Evolutionary conservation across 2,329 filamentous ascomycete species (phyloP).

Genomic region (Pseudogymnoascus sp.): DNA sequence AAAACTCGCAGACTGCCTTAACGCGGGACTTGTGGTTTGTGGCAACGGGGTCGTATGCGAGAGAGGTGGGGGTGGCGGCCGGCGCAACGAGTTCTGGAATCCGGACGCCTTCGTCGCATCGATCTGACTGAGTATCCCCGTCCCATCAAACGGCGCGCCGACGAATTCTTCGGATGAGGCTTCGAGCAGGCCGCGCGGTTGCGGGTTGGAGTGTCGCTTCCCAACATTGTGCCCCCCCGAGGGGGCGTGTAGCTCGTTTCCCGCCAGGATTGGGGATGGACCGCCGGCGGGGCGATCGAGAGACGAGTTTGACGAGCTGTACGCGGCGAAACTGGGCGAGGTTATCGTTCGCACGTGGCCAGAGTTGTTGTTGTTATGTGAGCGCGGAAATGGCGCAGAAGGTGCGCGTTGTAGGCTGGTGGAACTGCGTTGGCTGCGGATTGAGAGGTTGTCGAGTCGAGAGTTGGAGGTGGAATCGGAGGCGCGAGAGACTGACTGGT

Average conservation of each 20-base stretch:
- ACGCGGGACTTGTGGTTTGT: slow-evolving; percentile 44
- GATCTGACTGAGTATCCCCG: slow-evolving; percentile 51
- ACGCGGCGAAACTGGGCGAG: slow-evolving; percentile 38
- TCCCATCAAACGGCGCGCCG: slow-evolving; percentile 57
- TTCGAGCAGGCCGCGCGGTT: slow-evolving; percentile 34
- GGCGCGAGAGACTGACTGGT: slow-evolving; percentile 33
- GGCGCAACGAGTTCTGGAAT: slow-evolving; percentile 30
- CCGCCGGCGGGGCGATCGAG: slow-evolving; percentile 26
- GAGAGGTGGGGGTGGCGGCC: slow-evolving; percentile 37
- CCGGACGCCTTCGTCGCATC: slow-evolving; percentile 35
- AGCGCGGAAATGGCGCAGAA: slow-evolving; percentile 41
- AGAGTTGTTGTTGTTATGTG: slow-evolving; percentile 19
- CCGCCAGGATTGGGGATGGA: slow-evolving; percentile 25
- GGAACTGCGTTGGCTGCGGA: slow-evolving; percentile 56
- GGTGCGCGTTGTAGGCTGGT: slow-evolving; percentile 52
- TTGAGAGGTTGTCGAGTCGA: slow-evolving; percentile 43
- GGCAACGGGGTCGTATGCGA: slow-evolving; percentile 47
- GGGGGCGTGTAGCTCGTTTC: slow-evolving; percentile 22
- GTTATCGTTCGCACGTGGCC: slow-evolving; percentile 33
- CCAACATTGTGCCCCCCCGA: slow-evolving; percentile 18
- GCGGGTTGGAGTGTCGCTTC: slow-evolving; percentile 30
- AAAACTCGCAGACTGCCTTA: slow-evolving; percentile 60
- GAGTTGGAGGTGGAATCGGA: slow-evolving; percentile 39
- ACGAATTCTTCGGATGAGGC: slow-evolving; percentile 50
- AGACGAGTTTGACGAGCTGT: slow-evolving; percentile 32